Evolutionary conservation across 192 early-diverging fungal species (phyloP).

Genomic region (Rhizoclosmatium sp.): DNA sequence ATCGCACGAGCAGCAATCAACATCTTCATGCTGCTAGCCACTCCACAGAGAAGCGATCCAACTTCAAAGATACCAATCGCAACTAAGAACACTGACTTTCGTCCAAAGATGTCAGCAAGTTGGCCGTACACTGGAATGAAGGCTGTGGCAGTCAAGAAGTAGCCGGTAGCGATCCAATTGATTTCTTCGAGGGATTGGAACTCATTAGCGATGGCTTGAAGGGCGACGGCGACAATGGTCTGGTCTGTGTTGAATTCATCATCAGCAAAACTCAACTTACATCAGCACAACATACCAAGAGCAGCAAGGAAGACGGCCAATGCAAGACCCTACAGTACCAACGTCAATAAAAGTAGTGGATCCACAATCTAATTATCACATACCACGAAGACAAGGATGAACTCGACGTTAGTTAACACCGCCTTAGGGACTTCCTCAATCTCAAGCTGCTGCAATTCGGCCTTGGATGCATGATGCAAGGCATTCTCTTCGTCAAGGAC

Average conservation of each 20-base stretch:
- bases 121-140: slow-evolving; percentile 68
- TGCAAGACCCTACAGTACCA: no score
- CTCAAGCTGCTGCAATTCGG: no score
- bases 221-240: slow-evolving; percentile 53
- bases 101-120: slow-evolving; percentile 89
- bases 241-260: slow-evolving; percentile 30
- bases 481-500: no score
- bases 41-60: slow-evolving; percentile 81
- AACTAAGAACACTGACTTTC: slow-evolving; percentile 72
- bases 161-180: slow-evolving; percentile 40
- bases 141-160: slow-evolving; percentile 63
- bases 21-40: slow-evolving; percentile 59
- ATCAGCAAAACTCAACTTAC: neutral
- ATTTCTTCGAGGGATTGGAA: slow-evolving; percentile 32
- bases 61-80: slow-evolving; percentile 77
- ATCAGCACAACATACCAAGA: slow-evolving; percentile 17
- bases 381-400: slow-evolving; percentile 33
- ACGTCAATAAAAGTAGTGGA: no score
- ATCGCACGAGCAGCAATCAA: slow-evolving; percentile 77
- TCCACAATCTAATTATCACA: neutral
- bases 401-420: neutral
- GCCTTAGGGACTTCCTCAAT: neutral
- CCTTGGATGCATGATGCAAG: no score
- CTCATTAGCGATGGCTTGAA: slow-evolving; percentile 42
- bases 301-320: slow-evolving; percentile 49